A percentile compares a stretch with the other conserved stretches of the same genome.
Evolutionary conservation across 2,329 filamentous ascomycete genomes (phyloP).

Genomic region (Colletotrichum sp.): DNA sequence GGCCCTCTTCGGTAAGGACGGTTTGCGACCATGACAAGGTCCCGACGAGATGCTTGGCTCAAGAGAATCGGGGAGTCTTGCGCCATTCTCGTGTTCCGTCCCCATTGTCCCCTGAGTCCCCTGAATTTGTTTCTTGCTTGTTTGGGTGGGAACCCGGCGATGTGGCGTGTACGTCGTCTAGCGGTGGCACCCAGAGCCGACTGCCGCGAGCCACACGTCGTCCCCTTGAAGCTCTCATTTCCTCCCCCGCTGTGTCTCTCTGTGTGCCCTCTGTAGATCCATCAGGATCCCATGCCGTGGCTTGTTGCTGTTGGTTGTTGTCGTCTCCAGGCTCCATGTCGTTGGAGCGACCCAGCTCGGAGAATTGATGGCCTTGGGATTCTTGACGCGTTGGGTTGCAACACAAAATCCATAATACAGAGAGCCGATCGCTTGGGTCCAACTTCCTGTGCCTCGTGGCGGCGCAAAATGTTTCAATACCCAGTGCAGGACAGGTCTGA

Average conservation of each 20-base stretch:
- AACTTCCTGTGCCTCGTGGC: not conserved
- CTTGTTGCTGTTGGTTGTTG: not conserved
- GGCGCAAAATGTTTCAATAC: conserved; percentile 2
- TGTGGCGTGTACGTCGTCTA: conserved; percentile 20
- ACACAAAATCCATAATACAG: not conserved
- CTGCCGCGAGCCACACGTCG: conserved; percentile 12
- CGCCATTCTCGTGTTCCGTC: conserved; percentile 11
- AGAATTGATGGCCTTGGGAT: conserved; percentile 13
- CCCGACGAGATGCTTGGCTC: conserved; percentile 10
- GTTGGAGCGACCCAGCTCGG: conserved; percentile 14
- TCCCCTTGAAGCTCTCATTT: conserved; percentile 10
- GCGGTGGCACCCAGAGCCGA: conserved; percentile 13
- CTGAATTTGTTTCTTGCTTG: conserved; percentile 17
- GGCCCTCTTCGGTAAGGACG: conserved; percentile 27
- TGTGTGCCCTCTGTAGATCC: conserved; percentile 11
- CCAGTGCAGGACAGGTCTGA: not conserved
- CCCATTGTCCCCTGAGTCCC: not conserved
- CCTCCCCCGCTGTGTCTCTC: not conserved
- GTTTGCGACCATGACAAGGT: conserved; percentile 26
- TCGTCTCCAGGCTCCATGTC: conserved; percentile 15
- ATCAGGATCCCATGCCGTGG: conserved; percentile 7
- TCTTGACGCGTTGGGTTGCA: conserved; percentile 8
- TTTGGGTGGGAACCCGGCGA: conserved; percentile 11
- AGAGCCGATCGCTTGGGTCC: conserved; percentile 3
- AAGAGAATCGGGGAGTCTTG: conserved; percentile 17